Percentiles rank a stretch among this genome's conserved stretches.
Evolutionary conservation across 1,284 basidiomycete species (phyloP).

Genomic region (Naganishia sp.): DNA sequence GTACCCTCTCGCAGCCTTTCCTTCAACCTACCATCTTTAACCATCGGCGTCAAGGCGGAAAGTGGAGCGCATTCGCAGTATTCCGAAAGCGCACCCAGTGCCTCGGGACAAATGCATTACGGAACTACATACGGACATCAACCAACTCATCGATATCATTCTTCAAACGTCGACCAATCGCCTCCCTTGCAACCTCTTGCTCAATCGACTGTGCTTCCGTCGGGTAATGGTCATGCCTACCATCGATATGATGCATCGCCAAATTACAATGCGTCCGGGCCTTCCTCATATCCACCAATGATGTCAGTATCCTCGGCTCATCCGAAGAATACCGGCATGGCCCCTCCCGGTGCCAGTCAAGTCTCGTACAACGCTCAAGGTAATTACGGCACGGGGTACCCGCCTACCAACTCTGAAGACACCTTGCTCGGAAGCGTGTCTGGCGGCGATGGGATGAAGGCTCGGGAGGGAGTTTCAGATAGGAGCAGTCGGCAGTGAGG

Average conservation of each 20-base stretch:
- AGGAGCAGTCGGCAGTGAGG: too few species aligned
- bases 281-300: constrained; percentile 1
- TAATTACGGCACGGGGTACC: background rate
- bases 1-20: constrained; percentile 11
- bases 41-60: constrained; percentile 17
- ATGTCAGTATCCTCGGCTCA: background rate
- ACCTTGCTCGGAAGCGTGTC: background rate
- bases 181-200: constrained; percentile 12
- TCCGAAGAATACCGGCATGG: background rate
- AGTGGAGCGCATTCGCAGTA: constrained; percentile 3
- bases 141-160: constrained; percentile 4
- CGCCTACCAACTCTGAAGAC: background rate
- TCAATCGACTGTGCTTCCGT: background rate
- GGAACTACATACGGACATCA: constrained; percentile 1
- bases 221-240: background rate
- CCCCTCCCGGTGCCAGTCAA: background rate
- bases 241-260: constrained; percentile 10
- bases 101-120: background rate
- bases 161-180: constrained; percentile 20
- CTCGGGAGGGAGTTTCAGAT: too few species aligned
- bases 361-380: background rate
- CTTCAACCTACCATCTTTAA: constrained; percentile 18
- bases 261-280: constrained; percentile 2
- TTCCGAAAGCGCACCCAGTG: background rate
- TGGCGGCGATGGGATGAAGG: background rate